A percentile compares a stretch with the other conserved stretches of the same genome.
Conservation (phyloP, 2,329 filamentous ascomycete genomes). For the Nannizziopsis arthrosporioides region DNA sequence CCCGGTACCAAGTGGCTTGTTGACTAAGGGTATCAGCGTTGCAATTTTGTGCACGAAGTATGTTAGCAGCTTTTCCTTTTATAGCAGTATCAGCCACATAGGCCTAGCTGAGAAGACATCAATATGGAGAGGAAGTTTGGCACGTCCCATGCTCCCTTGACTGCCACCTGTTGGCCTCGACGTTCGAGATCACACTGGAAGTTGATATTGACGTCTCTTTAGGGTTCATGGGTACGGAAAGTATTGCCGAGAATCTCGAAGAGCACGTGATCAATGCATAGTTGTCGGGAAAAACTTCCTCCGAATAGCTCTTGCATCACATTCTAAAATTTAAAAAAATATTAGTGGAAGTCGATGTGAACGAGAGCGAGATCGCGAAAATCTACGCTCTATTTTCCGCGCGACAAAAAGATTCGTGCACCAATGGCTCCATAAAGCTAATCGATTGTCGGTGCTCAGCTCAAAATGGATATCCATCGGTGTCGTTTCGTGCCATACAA, state of each 20-base stretch:
- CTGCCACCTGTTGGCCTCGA: no score
- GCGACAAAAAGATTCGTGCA: slow-evolving; percentile 1
- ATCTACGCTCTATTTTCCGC: background rate
- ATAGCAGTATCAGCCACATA: no score
- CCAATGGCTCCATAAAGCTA: slow-evolving; percentile 7
- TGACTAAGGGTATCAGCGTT: no score
- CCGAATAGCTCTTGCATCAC: slow-evolving; percentile 1
- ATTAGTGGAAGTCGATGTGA: background rate
- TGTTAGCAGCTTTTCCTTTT: no score
- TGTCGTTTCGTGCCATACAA: slow-evolving; percentile 92
- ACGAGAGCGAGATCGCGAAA: background rate
- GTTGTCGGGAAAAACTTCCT: slow-evolving; percentile 11
- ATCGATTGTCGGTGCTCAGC: background rate
- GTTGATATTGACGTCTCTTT: no score
- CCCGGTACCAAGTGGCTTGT: no score
- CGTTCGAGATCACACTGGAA: no score
- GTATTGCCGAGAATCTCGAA: background rate
- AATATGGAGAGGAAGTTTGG: no score
- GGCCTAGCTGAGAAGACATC: no score
- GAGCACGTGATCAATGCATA: background rate
- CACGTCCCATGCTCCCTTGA: no score
- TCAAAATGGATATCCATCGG: slow-evolving; percentile 82
- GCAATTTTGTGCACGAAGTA: no score
- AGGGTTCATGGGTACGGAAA: background rate
- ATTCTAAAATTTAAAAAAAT: background rate